phyloP scores from a whole-genome alignment of 1,284 basidiomycete genomes.

The Wolfiporia cocos region DNA sequence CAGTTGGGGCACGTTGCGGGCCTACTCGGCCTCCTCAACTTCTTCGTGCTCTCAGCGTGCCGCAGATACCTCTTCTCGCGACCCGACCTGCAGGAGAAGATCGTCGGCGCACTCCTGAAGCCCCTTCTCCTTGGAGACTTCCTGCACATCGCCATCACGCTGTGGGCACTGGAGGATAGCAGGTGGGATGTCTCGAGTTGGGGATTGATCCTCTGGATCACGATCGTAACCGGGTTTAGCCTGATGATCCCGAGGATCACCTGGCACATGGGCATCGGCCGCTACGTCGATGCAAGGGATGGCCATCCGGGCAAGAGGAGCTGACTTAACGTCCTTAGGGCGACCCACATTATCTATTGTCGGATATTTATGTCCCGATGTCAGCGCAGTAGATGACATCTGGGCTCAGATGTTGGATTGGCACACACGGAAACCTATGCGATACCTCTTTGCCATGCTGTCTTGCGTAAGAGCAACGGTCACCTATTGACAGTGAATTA shows the following conservation, averaged over 20 bases:
- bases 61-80: conserved; percentile 51
- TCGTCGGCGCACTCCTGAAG: conserved; percentile 53
- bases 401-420: too few relatives aligned
- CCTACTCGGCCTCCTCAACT: conserved; percentile 63
- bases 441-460: too few relatives aligned
- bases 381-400: too few relatives aligned
- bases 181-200: conserved; percentile 55
- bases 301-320: conserved; percentile 24
- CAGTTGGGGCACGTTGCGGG: conserved; percentile 74
- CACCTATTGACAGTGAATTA: background rate
- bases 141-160: conserved; percentile 55
- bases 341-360: conserved; percentile 1
- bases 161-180: conserved; percentile 67
- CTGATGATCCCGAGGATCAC: conserved; percentile 61
- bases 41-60: conserved; percentile 54
- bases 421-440: too few relatives aligned
- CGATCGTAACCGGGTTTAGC: conserved; percentile 54
- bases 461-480: too few relatives aligned
- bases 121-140: conserved; percentile 67
- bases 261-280: conserved; percentile 68
- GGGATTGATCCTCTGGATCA: conserved; percentile 64
- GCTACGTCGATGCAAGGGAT: conserved; percentile 65
- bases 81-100: conserved; percentile 63
- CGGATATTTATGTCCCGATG: background rate
- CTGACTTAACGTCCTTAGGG: conserved; percentile 9